Base-by-base conservation (phyloP, 768 basidiomycete species). In the Roridomyces roridus region DNA sequence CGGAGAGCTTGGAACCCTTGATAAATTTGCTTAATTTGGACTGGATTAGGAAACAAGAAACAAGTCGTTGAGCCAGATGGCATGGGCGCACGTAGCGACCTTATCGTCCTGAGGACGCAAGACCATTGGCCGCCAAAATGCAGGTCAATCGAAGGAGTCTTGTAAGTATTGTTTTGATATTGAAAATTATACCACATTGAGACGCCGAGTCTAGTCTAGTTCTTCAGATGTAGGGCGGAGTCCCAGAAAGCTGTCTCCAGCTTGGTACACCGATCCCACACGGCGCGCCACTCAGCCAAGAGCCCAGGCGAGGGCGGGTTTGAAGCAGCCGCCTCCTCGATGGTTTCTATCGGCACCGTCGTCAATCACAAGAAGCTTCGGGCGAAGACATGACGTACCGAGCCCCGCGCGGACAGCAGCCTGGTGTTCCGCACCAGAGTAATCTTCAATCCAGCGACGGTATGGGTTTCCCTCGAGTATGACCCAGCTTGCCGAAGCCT, bases 221-320 rank as follows among this genome's bases (percentile, higher is more conserved):
- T 26, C 41, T 31, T 21, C 18, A 53, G 61, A 9, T 55, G 67
- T 77, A 83, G 77, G 14, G 78, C 81, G 67, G 77, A 75, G 66
- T 96, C 91, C 95, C 95, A 98, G 68, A 96, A 96, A 0, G 80
- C 84, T 62, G 85, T 89, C 74, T 98, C 95, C 42, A 97, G 75
- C 42, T 74, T 70, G 0, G 91, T 86, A 66, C 91, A 92, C 50
- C 82, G 83, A 66, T 84, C 79, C 91, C 93, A 96, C 3, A 94
- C 83, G 17, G 72, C 66, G 45, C 76, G 72, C 83, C 94, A 91
- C 65, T 91, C 88, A 4, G 75, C 76, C 25, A 92, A 77, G 29
- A 86, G 78, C 15, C 56, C 64, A 0, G 75, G 68, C 0, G 88
- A 89, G 0, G 92, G 89, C 2, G 90, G 86, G 55, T 90, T 85